phyloP scores from a whole-genome alignment of 176 grass and related monocot genomes.

The Stipa capillata region DNA sequence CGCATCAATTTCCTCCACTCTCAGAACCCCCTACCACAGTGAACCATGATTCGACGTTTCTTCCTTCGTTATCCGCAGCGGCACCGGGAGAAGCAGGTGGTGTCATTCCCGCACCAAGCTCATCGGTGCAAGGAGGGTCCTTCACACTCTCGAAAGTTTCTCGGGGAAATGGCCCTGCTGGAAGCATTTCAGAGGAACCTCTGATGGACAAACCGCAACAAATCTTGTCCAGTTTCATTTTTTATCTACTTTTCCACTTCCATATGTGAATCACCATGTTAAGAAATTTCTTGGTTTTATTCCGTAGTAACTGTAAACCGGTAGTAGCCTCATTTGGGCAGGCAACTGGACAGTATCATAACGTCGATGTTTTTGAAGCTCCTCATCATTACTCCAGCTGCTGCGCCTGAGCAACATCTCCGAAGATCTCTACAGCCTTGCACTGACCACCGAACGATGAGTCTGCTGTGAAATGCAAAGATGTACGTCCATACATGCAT shows the following conservation, averaged over 20 bases:
- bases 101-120: constrained; percentile 38
- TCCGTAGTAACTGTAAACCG: constrained; percentile 3
- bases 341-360: constrained; percentile 13
- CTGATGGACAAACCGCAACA: not conserved
- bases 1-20: constrained; percentile 53
- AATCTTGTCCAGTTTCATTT: constrained; percentile 13
- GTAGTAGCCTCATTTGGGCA: constrained; percentile 9
- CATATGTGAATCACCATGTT: constrained; percentile 14
- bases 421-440: not conserved
- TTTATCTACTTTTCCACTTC: constrained; percentile 20
- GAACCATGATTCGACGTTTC: constrained; percentile 35
- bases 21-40: constrained; percentile 46
- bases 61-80: constrained; percentile 60
- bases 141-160: constrained; percentile 44
- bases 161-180: constrained; percentile 34
- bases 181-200: constrained; percentile 49
- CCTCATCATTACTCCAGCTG: not conserved
- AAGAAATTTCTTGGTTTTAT: not conserved
- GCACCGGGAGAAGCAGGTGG: constrained; percentile 55
- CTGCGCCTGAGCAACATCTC: not conserved
- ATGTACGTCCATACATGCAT: not conserved
- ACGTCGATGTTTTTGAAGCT: constrained; percentile 34
- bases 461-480: too few relatives aligned
- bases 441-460: not conserved
- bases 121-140: constrained; percentile 42